phyloP scores from a whole-genome alignment of 352 stramenopile species.

The Plasmopara halstedii region DNA sequence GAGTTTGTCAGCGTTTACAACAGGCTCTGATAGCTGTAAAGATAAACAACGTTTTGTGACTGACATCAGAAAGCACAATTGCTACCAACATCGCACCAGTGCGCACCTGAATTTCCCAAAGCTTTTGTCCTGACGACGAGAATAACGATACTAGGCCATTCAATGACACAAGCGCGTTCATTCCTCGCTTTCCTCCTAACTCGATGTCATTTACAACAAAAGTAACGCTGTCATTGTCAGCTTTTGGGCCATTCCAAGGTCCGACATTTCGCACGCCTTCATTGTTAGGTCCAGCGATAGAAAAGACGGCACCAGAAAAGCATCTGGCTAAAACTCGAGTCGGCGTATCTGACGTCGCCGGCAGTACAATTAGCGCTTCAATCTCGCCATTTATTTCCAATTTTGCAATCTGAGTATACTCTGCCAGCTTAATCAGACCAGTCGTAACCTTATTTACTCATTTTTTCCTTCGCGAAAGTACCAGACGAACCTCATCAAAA shows the following conservation, averaged over 20 bases:
- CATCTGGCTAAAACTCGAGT: constrained; percentile 37
- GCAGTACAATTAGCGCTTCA: constrained; percentile 39
- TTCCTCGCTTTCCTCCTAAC: constrained; percentile 6
- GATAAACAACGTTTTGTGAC: too few species aligned
- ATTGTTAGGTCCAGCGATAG: constrained; percentile 2
- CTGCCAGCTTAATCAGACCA: constrained; percentile 28
- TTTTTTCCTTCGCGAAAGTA: not conserved
- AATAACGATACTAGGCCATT: constrained; percentile 33
- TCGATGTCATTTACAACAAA: constrained; percentile 43
- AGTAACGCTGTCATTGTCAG: constrained; percentile 23
- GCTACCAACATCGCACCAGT: too few species aligned
- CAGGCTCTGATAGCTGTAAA: constrained; percentile 39
- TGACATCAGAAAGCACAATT: too few species aligned
- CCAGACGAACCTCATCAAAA: constrained; percentile 11
- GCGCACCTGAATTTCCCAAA: constrained; percentile 45
- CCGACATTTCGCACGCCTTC: constrained; percentile 14
- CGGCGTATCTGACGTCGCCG: constrained; percentile 5
- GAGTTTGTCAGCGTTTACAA: constrained; percentile 45
- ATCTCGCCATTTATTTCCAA: constrained; percentile 55
- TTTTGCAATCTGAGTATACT: constrained; percentile 42
- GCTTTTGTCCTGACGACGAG: constrained; percentile 23
- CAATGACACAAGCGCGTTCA: constrained; percentile 33
- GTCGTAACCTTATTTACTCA: not conserved
- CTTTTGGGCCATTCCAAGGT: constrained; percentile 26
- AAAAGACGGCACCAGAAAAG: constrained; percentile 48